Evolutionary conservation across 345 rosid genomes (phyloP).

Genomic region (Eutrema japonicum): DNA sequence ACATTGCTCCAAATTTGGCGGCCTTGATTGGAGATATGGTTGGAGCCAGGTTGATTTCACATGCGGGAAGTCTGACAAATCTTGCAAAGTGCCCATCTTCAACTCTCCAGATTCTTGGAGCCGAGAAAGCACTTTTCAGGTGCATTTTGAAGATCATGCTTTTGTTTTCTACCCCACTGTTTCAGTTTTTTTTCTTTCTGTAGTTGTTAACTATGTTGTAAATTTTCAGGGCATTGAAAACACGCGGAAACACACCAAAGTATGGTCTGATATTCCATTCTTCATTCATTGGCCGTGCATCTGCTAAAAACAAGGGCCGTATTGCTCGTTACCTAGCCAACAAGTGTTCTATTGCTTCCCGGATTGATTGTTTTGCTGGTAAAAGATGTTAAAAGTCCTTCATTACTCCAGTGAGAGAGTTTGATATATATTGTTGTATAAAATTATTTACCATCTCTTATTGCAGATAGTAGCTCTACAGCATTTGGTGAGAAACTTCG

Average conservation of each 20-base stretch:
- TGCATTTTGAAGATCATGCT: constrained; percentile 32
- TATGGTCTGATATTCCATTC: constrained; percentile 88
- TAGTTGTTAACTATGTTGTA: background rate
- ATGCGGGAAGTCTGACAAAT: background rate
- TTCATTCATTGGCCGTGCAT: constrained; percentile 84
- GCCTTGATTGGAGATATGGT: constrained; percentile 21
- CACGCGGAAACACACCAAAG: constrained; percentile 68
- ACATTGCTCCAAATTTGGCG: constrained; percentile 19
- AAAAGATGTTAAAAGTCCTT: background rate
- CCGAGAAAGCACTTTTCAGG: constrained; percentile 89
- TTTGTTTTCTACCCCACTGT: background rate
- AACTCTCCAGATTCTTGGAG: constrained; percentile 94
- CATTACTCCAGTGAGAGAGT: background rate
- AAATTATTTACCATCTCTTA: background rate
- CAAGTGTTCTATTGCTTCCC: constrained; percentile 86
- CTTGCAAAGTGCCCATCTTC: constrained; percentile 49
- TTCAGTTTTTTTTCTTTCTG: background rate
- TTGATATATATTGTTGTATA: background rate
- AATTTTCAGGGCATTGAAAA: constrained; percentile 45
- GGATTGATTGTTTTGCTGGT: constrained; percentile 91
- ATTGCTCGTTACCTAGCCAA: constrained; percentile 92
- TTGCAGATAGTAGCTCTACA: constrained; percentile 54
- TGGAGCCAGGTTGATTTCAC: constrained; percentile 17
- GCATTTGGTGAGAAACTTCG: constrained; percentile 84
- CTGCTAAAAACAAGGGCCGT: constrained; percentile 85